Evolutionary conservation across 352 stramenopile species (phyloP), one percentile per base, ranked within the genome.

Genomic region (Phytopythium kandeliae): DNA sequence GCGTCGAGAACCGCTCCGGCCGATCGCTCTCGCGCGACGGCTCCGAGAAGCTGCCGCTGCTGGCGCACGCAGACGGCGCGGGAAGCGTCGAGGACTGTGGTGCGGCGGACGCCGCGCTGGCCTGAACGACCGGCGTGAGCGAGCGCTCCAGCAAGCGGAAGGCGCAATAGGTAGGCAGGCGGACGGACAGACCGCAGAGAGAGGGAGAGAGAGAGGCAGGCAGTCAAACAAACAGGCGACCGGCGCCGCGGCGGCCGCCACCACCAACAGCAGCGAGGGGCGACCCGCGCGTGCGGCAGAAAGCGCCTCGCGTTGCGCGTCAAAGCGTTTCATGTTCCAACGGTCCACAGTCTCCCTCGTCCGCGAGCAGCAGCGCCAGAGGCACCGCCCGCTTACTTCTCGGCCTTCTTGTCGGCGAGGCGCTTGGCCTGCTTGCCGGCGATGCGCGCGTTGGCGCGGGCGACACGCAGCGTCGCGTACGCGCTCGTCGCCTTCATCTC

Each of bases 401-500:
- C 85, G 63, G 74, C 80, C 81, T 75, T 80, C 81, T 95, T 95
- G 71, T 95, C 83, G 42, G 78, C 83, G 55, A 92, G 69, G 71
- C 82, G 84, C 81, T 95, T 95, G 67, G 86, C 84, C 72, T 90
- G 82, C 78, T 92, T 91, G 63, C 85, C 85, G 59, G 74, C 77
- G 57, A 92, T 89, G 66, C 85, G 85, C 48, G 86, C 84, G 67
- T 95, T 81, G 22, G 85, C 83, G 52, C 83, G 81, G 55, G 85
- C 85, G 34, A 94, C 68, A 66, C 85, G 85, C 55, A 95, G 71
- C 69, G 81, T 80, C 62, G 80, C 79, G 72, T 81, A 92, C 25
- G 89, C 85, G 58, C 67, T 87, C 53, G 71, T 66, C 53, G 89
- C 71, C 81, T 92, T 94, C 78, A 95, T 85, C 66, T 86, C 83